phyloP scores from a whole-genome alignment of 1,284 basidiomycete species.

The Ganoderma lingzhi region DNA sequence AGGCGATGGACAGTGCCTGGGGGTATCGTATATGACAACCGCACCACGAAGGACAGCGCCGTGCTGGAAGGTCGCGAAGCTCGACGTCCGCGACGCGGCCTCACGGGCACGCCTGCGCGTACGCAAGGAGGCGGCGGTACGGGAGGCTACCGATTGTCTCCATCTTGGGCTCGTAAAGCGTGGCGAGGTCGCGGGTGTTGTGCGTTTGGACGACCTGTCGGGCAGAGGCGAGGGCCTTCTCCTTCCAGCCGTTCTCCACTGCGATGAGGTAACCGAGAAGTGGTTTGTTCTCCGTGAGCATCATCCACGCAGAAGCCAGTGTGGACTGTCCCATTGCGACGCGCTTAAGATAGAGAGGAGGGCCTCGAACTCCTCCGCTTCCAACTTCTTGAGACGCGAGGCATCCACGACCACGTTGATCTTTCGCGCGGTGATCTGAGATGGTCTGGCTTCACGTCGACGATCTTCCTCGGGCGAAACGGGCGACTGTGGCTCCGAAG shows the following conservation, averaged over 20 bases:
- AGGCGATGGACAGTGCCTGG: neutral
- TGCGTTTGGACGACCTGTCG: neutral
- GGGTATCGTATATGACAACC: neutral
- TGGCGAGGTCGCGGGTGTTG: neutral
- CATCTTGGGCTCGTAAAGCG: conserved; percentile 2
- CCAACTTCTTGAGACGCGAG: neutral
- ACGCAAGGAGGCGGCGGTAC: conserved; percentile 1
- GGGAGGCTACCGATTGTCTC: neutral
- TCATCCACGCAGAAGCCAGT: neutral
- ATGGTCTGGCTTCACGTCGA: neutral
- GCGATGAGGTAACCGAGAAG: conserved; percentile 1
- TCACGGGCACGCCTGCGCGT: neutral
- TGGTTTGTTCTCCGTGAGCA: neutral
- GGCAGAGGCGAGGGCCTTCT: neutral
- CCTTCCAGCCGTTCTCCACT: neutral
- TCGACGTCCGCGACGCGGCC: neutral
- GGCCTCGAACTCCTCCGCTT: neutral
- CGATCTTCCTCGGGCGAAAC: neutral
- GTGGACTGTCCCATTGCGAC: neutral
- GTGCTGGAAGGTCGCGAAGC: neutral
- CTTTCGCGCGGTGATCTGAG: neutral
- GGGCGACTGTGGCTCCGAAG: no score
- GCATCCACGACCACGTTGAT: neutral
- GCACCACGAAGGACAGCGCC: neutral
- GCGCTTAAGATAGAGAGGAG: neutral